These are phyloP conservation scores for Fraxinus sp. DNA, from an alignment of 305 asterid genomes.

Conservation along the genomic window DNA sequence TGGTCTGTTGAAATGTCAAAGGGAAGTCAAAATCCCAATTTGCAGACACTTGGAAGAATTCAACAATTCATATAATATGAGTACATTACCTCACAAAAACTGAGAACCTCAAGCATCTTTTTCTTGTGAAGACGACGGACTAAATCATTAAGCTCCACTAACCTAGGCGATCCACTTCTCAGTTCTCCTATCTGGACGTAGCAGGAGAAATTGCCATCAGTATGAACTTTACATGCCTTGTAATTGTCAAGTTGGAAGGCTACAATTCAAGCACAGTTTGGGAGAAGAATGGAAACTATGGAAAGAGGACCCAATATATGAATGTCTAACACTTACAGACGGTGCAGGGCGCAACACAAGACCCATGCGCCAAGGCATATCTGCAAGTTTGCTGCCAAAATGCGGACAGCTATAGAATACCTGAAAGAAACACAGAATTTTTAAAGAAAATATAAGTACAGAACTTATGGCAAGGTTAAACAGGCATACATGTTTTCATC, in stretches of 20 bases:
- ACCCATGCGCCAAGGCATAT: conserved; percentile 99
- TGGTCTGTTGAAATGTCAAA: conserved; percentile 61
- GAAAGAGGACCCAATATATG: background rate
- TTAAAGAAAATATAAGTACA: conserved; percentile 10
- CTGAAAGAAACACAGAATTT: conserved; percentile 41
- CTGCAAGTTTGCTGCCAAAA: conserved; percentile 98
- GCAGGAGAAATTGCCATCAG: conserved; percentile 28
- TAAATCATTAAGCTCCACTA: conserved; percentile 86
- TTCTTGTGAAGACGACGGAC: conserved; percentile 68
- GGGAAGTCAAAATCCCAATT: conserved; percentile 27
- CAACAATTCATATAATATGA: conserved; percentile 1
- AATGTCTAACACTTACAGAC: conserved; percentile 52
- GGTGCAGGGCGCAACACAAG: conserved; percentile 99
- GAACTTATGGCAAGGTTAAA: conserved; percentile 11
- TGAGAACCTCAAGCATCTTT: conserved; percentile 82
- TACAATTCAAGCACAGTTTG: conserved; percentile 22
- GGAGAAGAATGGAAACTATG: conserved; percentile 11
- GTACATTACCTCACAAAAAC: conserved; percentile 81
- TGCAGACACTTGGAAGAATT: conserved; percentile 4
- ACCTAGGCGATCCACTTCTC: conserved; percentile 96
- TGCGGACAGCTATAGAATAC: conserved; percentile 98
- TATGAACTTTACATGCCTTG: conserved; percentile 5
- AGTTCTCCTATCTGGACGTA: conserved; percentile 80
- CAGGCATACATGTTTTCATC: background rate
- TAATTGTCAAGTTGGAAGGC: conserved; percentile 10